Conservation (phyloP, 2,329 filamentous ascomycete species). For the Coniochaeta sp. region DNA sequence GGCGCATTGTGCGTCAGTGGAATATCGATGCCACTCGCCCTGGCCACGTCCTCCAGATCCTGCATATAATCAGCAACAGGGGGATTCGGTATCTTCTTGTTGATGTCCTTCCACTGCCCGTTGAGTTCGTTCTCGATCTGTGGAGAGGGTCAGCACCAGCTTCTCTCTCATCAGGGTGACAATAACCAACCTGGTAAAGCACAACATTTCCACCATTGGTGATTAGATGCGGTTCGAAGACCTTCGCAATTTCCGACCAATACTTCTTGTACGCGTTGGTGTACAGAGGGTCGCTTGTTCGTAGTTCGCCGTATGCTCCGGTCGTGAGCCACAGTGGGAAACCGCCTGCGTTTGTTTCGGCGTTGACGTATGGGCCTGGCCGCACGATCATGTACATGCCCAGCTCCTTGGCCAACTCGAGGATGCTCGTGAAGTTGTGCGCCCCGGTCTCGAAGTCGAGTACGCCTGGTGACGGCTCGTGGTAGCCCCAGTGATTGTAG, state of each 20-base stretch:
- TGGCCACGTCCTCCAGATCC: slow-evolving; percentile 42
- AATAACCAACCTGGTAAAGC: slow-evolving; percentile 33
- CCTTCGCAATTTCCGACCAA: slow-evolving; percentile 39
- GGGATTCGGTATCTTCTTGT: slow-evolving; percentile 37
- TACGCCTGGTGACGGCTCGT: slow-evolving; percentile 24
- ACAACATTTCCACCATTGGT: slow-evolving; percentile 50
- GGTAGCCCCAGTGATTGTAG: slow-evolving; percentile 34
- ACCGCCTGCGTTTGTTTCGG: slow-evolving; percentile 55
- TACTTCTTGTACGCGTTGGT: slow-evolving; percentile 48
- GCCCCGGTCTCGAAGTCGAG: slow-evolving; percentile 44
- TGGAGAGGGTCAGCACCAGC: neutral
- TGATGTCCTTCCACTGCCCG: slow-evolving; percentile 33
- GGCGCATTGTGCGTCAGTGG: slow-evolving; percentile 54
- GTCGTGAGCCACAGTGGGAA: slow-evolving; percentile 58
- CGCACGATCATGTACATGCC: slow-evolving; percentile 49
- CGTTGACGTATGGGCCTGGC: slow-evolving; percentile 57
- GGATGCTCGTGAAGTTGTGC: slow-evolving; percentile 44
- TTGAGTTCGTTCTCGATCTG: slow-evolving; percentile 50
- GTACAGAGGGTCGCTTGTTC: slow-evolving; percentile 45
- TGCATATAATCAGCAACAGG: slow-evolving; percentile 50
- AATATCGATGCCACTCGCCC: slow-evolving; percentile 50
- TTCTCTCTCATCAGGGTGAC: neutral
- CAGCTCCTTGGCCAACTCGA: slow-evolving; percentile 44
- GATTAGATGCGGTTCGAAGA: slow-evolving; percentile 45
- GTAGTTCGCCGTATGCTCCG: slow-evolving; percentile 45